Evolutionary conservation across 2,329 filamentous ascomycete species (phyloP), one percentile per base, ranked within the genome.

Genomic region (Epichloe glyceriae): DNA sequence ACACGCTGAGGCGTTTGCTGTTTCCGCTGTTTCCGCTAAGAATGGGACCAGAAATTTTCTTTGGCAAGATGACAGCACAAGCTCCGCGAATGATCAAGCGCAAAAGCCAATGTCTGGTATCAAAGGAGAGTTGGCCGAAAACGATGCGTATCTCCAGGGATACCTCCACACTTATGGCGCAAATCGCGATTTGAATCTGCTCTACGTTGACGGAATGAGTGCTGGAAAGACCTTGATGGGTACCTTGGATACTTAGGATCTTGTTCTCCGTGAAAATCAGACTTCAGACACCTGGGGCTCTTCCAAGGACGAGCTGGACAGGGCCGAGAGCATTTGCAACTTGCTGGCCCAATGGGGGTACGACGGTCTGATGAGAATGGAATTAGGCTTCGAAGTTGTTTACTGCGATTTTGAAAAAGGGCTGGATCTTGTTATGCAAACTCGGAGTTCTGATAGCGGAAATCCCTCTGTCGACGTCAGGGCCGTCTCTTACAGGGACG

Each of bases 201-300:
- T 88, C 3, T 86, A 87, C 58, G 62, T 88, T 15, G 85, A 88
- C 59, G 85, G 85, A 4, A 81, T 83, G 70, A 76, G 78, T 2
- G 85, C 82, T 0, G 84, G 73, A 1, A 88, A 88, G 57, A 78
- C 77, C 0, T 47, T 59, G 1, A 78, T 81, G 59, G 85, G 84
- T 3, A 86, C 83, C 0, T 70, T 87, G 3, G 84, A 88, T 59
- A 73, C 78, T 0, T 82, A 86, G 58, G 83, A 88, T 58, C 60
- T 73, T 1, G 59, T 88, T 0, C 69, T 88, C 2, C 69, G 75
- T 7, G 71, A 73, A 7, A 62, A 66, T 42, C 57, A 55, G 30
- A 59, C 52, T 10, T 22, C 30, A 1, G 43, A 45, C 7, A 30
- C 53, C 3, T 4, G 20, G 5, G 17, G 47, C 30, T 40, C 49